phyloP scores from a whole-genome alignment of 2,329 filamentous ascomycete species.

The Chaetothyriales sp. region DNA sequence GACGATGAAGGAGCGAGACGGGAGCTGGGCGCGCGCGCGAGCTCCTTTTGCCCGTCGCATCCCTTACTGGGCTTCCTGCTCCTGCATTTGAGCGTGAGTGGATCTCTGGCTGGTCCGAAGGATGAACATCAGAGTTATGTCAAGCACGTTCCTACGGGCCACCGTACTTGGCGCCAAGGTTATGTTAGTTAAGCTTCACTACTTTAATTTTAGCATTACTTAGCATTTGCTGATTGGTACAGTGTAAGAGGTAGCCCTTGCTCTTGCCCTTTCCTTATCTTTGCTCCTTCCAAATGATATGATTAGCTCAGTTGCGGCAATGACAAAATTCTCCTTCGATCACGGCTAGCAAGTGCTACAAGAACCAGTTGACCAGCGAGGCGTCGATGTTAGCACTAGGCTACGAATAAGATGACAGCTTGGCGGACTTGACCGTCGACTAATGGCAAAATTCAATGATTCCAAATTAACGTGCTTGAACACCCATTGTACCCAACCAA shows the following conservation, averaged over 20 bases:
- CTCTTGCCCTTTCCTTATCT: no score
- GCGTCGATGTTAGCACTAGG: background rate
- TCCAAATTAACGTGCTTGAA: no score
- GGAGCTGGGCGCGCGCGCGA: background rate
- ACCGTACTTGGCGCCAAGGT: background rate
- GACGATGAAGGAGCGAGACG: slow-evolving; percentile 57
- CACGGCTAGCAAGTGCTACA: no score
- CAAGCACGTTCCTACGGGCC: background rate
- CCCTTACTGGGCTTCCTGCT: background rate
- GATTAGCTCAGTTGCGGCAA: no score
- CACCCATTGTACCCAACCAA: background rate
- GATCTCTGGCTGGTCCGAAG: no score
- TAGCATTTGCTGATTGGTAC: no score
- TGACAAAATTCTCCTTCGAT: no score
- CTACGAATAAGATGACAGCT: background rate
- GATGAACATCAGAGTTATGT: background rate
- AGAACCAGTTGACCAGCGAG: background rate
- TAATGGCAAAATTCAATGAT: background rate
- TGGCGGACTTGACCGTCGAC: background rate
- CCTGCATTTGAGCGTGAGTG: background rate
- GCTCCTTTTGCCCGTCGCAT: background rate
- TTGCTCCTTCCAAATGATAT: no score
- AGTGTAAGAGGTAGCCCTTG: no score
- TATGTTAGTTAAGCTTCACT: background rate
- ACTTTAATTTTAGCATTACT: background rate